Evolutionary conservation across 805 yeast species (phyloP).

Genomic region (Sugiyamaella lignohabitans): DNA sequence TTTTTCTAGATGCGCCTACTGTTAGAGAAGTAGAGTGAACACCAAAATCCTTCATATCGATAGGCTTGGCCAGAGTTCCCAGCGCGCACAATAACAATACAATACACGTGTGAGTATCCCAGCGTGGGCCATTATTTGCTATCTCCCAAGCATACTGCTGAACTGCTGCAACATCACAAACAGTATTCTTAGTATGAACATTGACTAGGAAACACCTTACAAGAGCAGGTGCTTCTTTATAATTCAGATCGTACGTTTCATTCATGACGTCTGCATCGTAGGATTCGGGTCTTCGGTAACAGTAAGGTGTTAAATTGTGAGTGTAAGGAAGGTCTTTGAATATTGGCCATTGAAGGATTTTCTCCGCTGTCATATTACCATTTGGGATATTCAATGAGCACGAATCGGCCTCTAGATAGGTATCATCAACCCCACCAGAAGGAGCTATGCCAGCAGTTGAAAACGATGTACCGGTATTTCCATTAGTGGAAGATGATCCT

Average conservation of each 20-base stretch:
- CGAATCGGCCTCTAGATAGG: conserved; percentile 12
- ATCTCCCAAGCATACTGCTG: conserved; percentile 13
- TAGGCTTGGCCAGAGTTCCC: conserved; percentile 12
- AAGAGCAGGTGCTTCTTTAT: conserved; percentile 13
- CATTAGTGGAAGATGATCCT: not conserved
- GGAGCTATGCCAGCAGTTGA: not conserved
- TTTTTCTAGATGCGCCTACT: conserved; percentile 6
- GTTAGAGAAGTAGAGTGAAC: conserved; percentile 7
- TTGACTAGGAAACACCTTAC: conserved; percentile 11
- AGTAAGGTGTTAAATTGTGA: conserved; percentile 2
- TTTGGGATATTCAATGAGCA: conserved; percentile 15
- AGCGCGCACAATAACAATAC: conserved; percentile 14
- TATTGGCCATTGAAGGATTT: conserved; percentile 14
- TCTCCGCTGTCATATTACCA: conserved; percentile 15
- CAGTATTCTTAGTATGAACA: conserved; percentile 18
- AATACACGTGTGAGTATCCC: conserved; percentile 15
- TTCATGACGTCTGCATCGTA: conserved; percentile 9
- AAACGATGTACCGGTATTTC: not conserved
- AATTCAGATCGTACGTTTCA: conserved; percentile 5
- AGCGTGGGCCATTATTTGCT: conserved; percentile 13
- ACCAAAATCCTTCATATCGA: conserved; percentile 10
- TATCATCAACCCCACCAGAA: conserved; percentile 4
- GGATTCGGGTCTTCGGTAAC: conserved; percentile 4
- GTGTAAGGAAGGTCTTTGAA: conserved; percentile 9
- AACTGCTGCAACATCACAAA: conserved; percentile 15